These are phyloP conservation scores for Schizophyllum commune DNA, from an alignment of 1,284 basidiomycete genomes.

Conservation along the genomic window DNA sequence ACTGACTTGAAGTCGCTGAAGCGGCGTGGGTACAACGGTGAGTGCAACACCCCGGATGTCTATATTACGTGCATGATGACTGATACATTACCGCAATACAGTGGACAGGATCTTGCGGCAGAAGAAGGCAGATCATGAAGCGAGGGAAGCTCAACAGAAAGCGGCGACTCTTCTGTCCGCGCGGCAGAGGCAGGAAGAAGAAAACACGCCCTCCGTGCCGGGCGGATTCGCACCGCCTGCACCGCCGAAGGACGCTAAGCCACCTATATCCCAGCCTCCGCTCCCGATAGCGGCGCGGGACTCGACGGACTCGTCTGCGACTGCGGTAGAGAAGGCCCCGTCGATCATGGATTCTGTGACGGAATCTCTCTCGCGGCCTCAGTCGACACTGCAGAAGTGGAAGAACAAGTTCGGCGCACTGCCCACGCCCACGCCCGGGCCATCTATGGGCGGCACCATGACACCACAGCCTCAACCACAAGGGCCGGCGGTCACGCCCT, in stretches of 20 bases:
- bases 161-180: constrained; percentile 12
- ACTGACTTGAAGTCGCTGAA: constrained; percentile 82
- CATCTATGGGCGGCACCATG: neutral
- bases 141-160: constrained; percentile 38
- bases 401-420: neutral
- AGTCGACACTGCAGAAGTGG: neutral
- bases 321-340: neutral
- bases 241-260: neutral
- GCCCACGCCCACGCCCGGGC: neutral
- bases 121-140: constrained; percentile 68
- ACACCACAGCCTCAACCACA: neutral
- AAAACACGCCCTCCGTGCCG: neutral
- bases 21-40: constrained; percentile 81
- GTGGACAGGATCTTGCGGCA: constrained; percentile 90
- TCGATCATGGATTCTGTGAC: neutral
- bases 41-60: constrained; percentile 10
- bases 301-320: neutral
- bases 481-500: constrained; percentile 41
- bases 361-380: neutral
- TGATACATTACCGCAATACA: constrained; percentile 17
- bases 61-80: neutral
- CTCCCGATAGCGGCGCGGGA: no score
- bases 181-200: constrained; percentile 1
- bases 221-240: neutral
- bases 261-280: constrained; percentile 1